Conservation (phyloP, 2,329 filamentous ascomycete species). For the Pseudopyrenochaeta lycopersici region DNA sequence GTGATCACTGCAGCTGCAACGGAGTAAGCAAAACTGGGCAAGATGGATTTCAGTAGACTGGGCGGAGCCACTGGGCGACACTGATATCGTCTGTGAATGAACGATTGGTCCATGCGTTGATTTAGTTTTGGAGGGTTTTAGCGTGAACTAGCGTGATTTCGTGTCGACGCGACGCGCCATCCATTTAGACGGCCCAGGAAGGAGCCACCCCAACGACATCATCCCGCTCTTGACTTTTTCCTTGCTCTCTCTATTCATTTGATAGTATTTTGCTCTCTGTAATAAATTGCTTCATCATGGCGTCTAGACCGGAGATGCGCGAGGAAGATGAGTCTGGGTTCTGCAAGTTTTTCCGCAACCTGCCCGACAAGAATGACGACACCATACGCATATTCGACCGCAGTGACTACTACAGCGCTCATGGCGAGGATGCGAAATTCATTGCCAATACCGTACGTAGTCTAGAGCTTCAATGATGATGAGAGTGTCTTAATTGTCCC, state of each 20-base stretch:
- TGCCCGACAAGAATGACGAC: constrained; percentile 74
- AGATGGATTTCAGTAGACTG: too few relatives aligned
- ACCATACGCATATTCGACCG: constrained; percentile 93
- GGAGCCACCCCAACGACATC: background rate
- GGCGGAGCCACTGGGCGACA: too few relatives aligned
- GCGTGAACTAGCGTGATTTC: background rate
- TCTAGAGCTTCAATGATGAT: background rate
- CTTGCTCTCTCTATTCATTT: background rate
- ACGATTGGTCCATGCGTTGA: background rate
- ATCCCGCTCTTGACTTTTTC: background rate
- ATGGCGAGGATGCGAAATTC: constrained; percentile 83
- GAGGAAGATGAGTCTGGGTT: constrained; percentile 98
- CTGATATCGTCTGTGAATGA: too few relatives aligned
- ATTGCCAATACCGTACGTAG: constrained; percentile 77
- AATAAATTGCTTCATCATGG: constrained; percentile 50
- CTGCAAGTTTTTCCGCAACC: constrained; percentile 93
- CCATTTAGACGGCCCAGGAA: background rate
- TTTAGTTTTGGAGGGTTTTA: too few relatives aligned
- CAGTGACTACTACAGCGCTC: constrained; percentile 95
- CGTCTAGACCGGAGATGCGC: constrained; percentile 66
- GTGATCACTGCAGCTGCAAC: background rate
- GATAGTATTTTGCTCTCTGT: background rate
- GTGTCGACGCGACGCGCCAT: constrained; percentile 1
- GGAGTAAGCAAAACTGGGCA: too few relatives aligned
- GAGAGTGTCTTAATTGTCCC: background rate